Percentiles rank a stretch among this genome's conserved stretches.
These are phyloP conservation scores for Oenanthe sinensis DNA, from an alignment of 129 eudicot genomes.

Conservation along the genomic window DNA sequence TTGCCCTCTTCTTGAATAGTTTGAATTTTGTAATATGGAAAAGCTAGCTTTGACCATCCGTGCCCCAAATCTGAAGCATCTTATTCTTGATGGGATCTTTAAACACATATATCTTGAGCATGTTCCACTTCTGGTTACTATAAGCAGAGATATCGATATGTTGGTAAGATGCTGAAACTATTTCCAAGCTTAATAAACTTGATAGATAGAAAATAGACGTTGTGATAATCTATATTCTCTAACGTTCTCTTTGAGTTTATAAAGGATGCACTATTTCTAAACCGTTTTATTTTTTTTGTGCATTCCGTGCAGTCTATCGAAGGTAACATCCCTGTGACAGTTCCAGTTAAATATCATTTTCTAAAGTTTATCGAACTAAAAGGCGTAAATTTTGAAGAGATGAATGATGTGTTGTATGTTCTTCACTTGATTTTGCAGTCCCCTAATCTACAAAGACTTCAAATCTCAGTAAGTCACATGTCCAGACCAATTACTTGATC, in stretches of 20 bases:
- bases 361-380: not conserved
- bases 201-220: not conserved
- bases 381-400: not conserved
- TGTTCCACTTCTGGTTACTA: not conserved
- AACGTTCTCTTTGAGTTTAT: not conserved
- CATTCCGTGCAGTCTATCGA: not conserved
- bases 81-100: not conserved
- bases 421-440: not conserved
- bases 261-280: not conserved
- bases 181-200: not conserved
- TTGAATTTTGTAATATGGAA: not conserved
- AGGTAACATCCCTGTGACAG: not conserved
- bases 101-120: not conserved
- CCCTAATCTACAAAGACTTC: not conserved
- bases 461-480: not conserved
- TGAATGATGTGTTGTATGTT: not conserved
- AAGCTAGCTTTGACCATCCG: not conserved
- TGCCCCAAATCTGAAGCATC: slow-evolving; percentile 6
- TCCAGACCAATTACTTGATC: not conserved
- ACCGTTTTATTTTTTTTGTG: not conserved
- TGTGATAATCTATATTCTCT: not conserved
- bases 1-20: not conserved
- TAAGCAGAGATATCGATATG: not conserved
- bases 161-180: not conserved
- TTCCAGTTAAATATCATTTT: not conserved